Base-by-base conservation (phyloP, 106 monocot species). In the Narthecium ossifragum region DNA sequence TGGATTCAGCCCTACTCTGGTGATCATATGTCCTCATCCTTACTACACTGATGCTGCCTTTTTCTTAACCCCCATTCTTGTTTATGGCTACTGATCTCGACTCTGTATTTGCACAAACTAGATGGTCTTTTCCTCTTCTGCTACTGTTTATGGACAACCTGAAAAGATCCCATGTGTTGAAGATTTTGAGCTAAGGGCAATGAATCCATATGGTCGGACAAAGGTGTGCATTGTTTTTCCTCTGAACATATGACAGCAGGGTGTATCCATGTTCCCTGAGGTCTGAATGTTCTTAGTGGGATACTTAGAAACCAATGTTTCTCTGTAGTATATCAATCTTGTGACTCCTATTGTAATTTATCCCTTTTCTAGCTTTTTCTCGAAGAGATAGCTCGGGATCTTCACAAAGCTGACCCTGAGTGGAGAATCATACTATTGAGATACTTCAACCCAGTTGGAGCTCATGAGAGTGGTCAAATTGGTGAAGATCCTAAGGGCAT, bases 131-230 rank as follows among this genome's bases (percentile, higher is more conserved):
- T 91, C 91, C 37, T 91, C 91, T 12, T 91, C 91, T 40, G 70
- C 91, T 53, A 91, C 83, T 50, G 91, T 91, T 59, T 91, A 91
- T 63, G 91, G 91, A 21, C 79, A 80, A 75, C 91, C 91, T 43
- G 86, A 91, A 46, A 82, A 82, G 62, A 83, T 82, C 57, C 91
- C 91, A 31, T 91, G 91, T 55, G 77, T 73, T 39, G 91, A 91
- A 65, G 91, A 83, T 69, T 83, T 77, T 65, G 73, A 86, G 29
- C 79, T 86, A 4, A 79, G 69, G 63, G 91, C 91, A 21, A 83
- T 86, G 86, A 91, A 83, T 63, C 91, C 91, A 43, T 91, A 91
- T 83, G 91, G 91, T 25, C 79, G 82, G 36, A 91, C 91, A 31
- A 91, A 91, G 76, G 91, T 91, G 62, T n/a, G 18, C 21, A 2